Percentiles rank a stretch among this genome's conserved stretches.
phyloP scores from a whole-genome alignment of 2,329 filamentous ascomycete species.

The Westerdykella ornata region DNA sequence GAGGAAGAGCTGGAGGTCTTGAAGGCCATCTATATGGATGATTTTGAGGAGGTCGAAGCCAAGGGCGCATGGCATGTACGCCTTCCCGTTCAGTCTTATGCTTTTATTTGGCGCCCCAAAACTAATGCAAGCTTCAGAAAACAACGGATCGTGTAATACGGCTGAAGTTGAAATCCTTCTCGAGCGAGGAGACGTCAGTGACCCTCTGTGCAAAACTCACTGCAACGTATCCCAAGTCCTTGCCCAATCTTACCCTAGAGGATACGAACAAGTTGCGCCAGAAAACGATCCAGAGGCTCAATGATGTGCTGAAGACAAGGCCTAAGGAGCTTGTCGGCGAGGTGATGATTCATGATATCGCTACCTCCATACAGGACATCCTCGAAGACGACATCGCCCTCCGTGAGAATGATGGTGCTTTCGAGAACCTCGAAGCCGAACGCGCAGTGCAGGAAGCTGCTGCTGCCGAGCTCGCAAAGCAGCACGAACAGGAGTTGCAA shows the following conservation, averaged over 20 bases:
- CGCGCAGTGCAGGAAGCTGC: constrained; percentile 74
- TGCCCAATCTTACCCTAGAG: constrained; percentile 65
- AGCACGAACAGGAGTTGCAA: constrained; percentile 38
- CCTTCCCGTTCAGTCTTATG: constrained; percentile 7
- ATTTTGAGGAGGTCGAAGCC: constrained; percentile 69
- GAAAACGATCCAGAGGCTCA: constrained; percentile 63
- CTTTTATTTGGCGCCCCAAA: background rate
- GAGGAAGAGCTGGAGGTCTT: constrained; percentile 81
- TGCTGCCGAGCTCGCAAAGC: constrained; percentile 52
- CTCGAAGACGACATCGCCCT: constrained; percentile 80
- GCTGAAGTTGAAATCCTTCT: constrained; percentile 66
- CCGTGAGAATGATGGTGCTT: constrained; percentile 64
- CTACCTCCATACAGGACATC: constrained; percentile 57
- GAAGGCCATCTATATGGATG: constrained; percentile 81
- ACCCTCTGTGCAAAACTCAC: constrained; percentile 74
- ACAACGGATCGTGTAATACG: constrained; percentile 73
- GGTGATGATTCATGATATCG: constrained; percentile 60
- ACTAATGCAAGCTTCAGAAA: constrained; percentile 49
- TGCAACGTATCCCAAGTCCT: constrained; percentile 82
- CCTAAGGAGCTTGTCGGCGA: constrained; percentile 58
- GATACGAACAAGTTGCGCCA: constrained; percentile 59
- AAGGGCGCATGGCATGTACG: constrained; percentile 76
- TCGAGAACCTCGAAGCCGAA: constrained; percentile 86
- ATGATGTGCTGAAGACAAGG: constrained; percentile 61
- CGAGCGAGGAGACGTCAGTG: constrained; percentile 63